Percentiles rank a stretch among this genome's conserved stretches.
phyloP scores from a whole-genome alignment of 495 filamentous ascomycete species.

The Tetracladium marchalianum region DNA sequence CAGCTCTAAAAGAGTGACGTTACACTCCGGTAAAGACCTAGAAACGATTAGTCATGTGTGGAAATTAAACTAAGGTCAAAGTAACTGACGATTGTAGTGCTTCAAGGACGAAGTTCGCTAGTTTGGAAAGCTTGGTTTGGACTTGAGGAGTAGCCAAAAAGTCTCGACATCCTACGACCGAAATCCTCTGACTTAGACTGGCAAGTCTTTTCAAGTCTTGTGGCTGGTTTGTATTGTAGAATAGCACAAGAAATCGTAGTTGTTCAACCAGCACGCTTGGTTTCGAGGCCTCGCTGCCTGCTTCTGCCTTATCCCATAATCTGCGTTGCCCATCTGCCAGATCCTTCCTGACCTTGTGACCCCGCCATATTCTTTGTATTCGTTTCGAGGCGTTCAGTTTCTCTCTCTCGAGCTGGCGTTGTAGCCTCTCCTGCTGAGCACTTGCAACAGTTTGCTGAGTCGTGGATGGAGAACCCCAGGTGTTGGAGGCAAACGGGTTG shows the following conservation, averaged over 20 bases:
- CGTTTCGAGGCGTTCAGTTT: conserved; percentile 61
- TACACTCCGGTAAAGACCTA: conserved; percentile 13
- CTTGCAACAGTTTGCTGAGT: conserved; percentile 69
- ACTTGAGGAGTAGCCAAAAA: conserved; percentile 10
- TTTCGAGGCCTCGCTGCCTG: background rate
- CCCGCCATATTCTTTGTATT: conserved; percentile 80
- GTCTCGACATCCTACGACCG: background rate
- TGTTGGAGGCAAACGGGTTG: conserved; percentile 60
- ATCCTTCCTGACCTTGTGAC: conserved; percentile 51
- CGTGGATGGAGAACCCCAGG: conserved; percentile 39
- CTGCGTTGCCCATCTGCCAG: conserved; percentile 48
- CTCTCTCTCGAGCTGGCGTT: conserved; percentile 74
- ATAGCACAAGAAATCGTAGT: conserved; percentile 21
- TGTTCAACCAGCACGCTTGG: conserved; percentile 20
- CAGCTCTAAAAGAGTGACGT: conserved; percentile 8
- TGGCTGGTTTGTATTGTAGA: conserved; percentile 16
- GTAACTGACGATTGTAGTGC: conserved; percentile 27
- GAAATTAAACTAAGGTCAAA: conserved; percentile 13
- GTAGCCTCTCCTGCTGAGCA: conserved; percentile 73
- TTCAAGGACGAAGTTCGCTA: conserved; percentile 35
- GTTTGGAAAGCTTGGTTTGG: conserved; percentile 25
- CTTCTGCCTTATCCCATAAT: conserved; percentile 51
- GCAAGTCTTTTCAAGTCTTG: conserved; percentile 15
- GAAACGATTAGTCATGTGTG: background rate
- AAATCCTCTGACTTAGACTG: conserved; percentile 10